A percentile compares a stretch with the other conserved stretches of the same genome.
phyloP scores from a whole-genome alignment of 2,329 filamentous ascomycete genomes.

The Alternaria sp. region DNA sequence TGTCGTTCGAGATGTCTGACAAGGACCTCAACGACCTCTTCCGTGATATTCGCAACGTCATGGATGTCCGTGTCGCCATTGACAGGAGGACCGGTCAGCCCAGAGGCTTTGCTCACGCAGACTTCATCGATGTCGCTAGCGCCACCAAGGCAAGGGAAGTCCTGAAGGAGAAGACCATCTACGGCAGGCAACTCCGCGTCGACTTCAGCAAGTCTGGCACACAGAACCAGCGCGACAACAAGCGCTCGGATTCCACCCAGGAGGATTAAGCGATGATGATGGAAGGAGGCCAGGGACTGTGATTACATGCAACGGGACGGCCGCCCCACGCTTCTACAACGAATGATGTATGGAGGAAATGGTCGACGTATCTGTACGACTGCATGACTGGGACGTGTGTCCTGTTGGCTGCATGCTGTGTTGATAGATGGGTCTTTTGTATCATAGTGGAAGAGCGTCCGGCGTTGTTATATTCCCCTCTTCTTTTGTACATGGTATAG shows the following conservation, averaged over 20 bases:
- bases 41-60: constrained; percentile 70
- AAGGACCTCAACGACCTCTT: constrained; percentile 81
- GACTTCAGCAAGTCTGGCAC: constrained; percentile 62
- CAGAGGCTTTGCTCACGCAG: constrained; percentile 82
- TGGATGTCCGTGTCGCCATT: constrained; percentile 80
- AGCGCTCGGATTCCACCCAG: constrained; percentile 22
- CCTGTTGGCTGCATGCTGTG: constrained; percentile 29
- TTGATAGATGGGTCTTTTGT: constrained; percentile 34
- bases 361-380: constrained; percentile 9
- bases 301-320: background rate
- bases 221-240: constrained; percentile 11
- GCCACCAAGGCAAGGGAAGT: constrained; percentile 66
- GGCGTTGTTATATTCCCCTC: constrained; percentile 34
- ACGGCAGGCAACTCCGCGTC: constrained; percentile 68
- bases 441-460: constrained; percentile 38
- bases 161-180: constrained; percentile 65
- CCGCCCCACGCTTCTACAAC: background rate
- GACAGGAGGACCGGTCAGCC: constrained; percentile 81
- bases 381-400: constrained; percentile 17
- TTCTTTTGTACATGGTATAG: constrained; percentile 26
- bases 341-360: background rate
- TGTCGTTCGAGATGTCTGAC: constrained; percentile 85
- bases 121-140: constrained; percentile 73
- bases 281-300: background rate
- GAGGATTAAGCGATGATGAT: constrained; percentile 6